Evolutionary conservation across 805 yeast species (phyloP).

Genomic region (Nakazawaea sp.): DNA sequence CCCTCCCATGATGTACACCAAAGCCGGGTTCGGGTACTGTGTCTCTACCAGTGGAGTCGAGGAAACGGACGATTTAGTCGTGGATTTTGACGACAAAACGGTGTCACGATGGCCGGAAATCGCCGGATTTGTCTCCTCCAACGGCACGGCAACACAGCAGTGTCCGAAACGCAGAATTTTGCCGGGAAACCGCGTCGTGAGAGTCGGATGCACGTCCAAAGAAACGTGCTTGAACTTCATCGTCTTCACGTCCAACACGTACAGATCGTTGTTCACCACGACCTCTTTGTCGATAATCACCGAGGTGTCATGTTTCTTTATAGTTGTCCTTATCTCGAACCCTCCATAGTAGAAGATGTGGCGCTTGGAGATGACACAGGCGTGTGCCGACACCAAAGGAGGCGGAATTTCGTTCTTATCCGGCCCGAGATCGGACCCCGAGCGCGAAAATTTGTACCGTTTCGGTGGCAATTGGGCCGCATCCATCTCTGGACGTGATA

Average conservation of each 20-base stretch:
- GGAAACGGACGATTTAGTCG: background rate
- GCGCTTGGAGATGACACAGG: constrained; percentile 44
- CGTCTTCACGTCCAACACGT: constrained; percentile 48
- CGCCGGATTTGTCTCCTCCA: constrained; percentile 23
- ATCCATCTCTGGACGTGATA: no score
- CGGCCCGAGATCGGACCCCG: no score
- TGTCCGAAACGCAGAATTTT: constrained; percentile 28
- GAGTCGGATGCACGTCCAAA: constrained; percentile 23
- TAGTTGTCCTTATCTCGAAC: constrained; percentile 35
- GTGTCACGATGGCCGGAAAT: constrained; percentile 13
- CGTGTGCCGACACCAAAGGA: constrained; percentile 40
- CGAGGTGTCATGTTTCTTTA: constrained; percentile 18
- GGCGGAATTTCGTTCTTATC: constrained; percentile 39
- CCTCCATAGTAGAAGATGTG: constrained; percentile 70
- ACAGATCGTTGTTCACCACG: constrained; percentile 44
- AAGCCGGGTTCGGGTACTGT: constrained; percentile 21
- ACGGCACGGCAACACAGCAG: constrained; percentile 15
- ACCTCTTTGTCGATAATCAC: constrained; percentile 29
- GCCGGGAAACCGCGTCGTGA: constrained; percentile 17
- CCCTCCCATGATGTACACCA: constrained; percentile 42
- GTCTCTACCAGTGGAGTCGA: background rate
- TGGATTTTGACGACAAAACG: background rate
- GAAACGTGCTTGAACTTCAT: constrained; percentile 42
- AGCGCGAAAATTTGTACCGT: no score
- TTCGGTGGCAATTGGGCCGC: no score